phyloP scores from a whole-genome alignment of 441 rosid genomes.

The Corymbia calophylla region DNA sequence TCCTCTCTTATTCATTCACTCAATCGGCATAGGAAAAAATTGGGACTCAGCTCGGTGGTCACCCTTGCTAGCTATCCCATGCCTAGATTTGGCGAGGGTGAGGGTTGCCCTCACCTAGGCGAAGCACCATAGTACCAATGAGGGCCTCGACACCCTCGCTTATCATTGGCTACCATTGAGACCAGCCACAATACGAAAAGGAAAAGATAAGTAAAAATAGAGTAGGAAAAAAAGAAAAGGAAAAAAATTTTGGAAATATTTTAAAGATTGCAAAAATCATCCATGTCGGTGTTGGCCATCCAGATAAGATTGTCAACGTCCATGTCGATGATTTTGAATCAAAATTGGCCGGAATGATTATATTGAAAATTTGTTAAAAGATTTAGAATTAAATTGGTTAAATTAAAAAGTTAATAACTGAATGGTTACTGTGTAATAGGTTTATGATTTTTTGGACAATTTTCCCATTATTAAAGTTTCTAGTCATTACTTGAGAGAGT shows the following conservation, averaged over 20 bases:
- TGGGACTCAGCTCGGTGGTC: no score
- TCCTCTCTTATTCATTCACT: no score
- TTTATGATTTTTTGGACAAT: not conserved
- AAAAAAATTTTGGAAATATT: no score
- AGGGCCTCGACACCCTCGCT: not conserved
- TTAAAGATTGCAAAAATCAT: not conserved
- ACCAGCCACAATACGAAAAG: not conserved
- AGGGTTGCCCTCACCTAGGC: not conserved
- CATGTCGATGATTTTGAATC: no score
- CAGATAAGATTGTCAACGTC: fast-evolving
- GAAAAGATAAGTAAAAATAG: no score
- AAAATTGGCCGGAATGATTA: fast-evolving
- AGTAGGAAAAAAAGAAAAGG: not conserved
- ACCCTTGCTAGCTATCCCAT: no score
- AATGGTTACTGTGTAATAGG: fast-evolving
- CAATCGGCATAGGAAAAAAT: no score
- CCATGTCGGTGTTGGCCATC: not conserved
- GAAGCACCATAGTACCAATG: not conserved
- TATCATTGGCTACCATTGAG: not conserved
- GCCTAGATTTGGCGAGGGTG: no score
- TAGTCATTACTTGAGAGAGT: not conserved
- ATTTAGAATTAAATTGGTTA: not conserved
- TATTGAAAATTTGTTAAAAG: no score
- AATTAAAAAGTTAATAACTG: no score
- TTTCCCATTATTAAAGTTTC: not conserved